Conservation (phyloP, 306 rosid genomes). For the Purshia tridentata region DNA sequence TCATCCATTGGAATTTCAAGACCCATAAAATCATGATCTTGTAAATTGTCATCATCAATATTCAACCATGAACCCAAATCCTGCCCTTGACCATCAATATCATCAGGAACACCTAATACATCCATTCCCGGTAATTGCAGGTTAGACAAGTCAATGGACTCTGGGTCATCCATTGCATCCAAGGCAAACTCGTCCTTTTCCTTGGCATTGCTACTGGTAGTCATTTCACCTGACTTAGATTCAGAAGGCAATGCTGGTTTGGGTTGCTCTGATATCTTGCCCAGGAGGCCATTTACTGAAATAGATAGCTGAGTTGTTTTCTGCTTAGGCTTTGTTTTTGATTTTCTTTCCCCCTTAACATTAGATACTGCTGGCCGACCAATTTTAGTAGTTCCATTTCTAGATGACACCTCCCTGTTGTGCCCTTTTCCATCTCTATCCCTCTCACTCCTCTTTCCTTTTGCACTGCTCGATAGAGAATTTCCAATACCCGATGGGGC, state of each 20-base stretch:
- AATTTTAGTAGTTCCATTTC: constrained; percentile 81
- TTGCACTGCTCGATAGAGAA: constrained; percentile 82
- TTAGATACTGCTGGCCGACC: constrained; percentile 78
- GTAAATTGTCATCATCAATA: constrained; percentile 85
- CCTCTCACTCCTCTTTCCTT: constrained; percentile 98
- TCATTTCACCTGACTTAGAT: constrained; percentile 56
- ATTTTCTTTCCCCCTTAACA: constrained; percentile 85
- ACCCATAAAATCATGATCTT: constrained; percentile 96
- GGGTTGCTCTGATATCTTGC: constrained; percentile 80
- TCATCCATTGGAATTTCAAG: constrained; percentile 99
- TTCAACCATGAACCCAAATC: constrained; percentile 98
- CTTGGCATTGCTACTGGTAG: constrained; percentile 52
- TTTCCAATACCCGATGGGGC: constrained; percentile 63
- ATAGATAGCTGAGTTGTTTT: constrained; percentile 87
- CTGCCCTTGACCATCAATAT: constrained; percentile 76
- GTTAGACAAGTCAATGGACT: constrained; percentile 78
- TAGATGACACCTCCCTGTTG: constrained; percentile 73
- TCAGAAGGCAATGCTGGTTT: constrained; percentile 62
- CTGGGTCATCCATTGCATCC: constrained; percentile 69
- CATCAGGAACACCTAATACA: constrained; percentile 77
- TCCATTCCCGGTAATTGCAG: constrained; percentile 93
- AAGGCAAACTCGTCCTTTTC: constrained; percentile 60
- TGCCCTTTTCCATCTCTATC: constrained; percentile 98
- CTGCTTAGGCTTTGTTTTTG: constrained; percentile 96
- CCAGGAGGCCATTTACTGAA: constrained; percentile 90